Percentiles rank a stretch among this genome's conserved stretches.
Evolutionary conservation across 305 asterid species (phyloP).

Genomic region (Coffea humblotiana): DNA sequence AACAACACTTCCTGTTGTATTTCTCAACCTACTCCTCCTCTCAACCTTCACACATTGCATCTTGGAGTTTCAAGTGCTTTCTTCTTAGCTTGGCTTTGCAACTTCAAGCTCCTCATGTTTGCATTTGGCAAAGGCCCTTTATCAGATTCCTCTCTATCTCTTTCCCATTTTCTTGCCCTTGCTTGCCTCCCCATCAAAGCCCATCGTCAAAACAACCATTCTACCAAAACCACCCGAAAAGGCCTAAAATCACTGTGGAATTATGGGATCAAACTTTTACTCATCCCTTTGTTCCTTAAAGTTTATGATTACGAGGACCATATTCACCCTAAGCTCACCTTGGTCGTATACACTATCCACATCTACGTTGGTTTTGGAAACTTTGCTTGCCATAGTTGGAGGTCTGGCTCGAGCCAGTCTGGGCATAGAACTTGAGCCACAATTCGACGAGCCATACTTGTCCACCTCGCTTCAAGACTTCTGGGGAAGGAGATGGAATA

Average conservation of each 20-base stretch:
- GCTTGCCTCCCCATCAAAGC: constrained; percentile 20
- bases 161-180: constrained; percentile 12
- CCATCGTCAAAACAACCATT: background rate
- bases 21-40: constrained; percentile 34
- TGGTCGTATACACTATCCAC: constrained; percentile 7
- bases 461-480: constrained; percentile 18
- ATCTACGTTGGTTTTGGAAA: constrained; percentile 1
- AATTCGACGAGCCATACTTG: constrained; percentile 16
- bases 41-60: constrained; percentile 36
- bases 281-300: constrained; percentile 4
- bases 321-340: constrained; percentile 1
- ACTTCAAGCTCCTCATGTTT: constrained; percentile 48
- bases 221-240: background rate
- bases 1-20: constrained; percentile 23
- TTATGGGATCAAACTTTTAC: constrained; percentile 15
- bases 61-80: constrained; percentile 36
- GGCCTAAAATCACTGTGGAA: constrained; percentile 4
- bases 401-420: background rate
- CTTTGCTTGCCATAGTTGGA: background rate
- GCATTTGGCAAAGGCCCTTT: constrained; percentile 18
- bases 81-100: constrained; percentile 46
- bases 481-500: constrained; percentile 23
- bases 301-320: background rate
- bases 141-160: background rate
- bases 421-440: constrained; percentile 21